Evolutionary conservation across 2,329 filamentous ascomycete genomes (phyloP), one percentile per base, ranked within the genome.

Genomic region (Grosmannia penicillata): DNA sequence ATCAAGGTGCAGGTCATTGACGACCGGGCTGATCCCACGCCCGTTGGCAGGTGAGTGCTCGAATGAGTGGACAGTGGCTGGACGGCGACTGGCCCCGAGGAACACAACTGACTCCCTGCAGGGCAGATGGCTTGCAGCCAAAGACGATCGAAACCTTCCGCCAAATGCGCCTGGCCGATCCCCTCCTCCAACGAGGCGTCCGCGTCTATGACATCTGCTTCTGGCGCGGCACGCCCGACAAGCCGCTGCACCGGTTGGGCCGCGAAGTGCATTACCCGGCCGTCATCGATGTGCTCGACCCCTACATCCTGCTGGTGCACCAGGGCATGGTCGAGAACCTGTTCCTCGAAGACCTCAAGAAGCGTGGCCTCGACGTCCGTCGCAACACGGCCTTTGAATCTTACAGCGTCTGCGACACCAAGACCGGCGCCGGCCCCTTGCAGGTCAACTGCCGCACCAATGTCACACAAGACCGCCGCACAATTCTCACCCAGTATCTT

Each of bases 131-230:
- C 29, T 61, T 85, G 37, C 80, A 85, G 50, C 80, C 80, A 32
- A 85, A 85, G 58, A 80, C 78, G 1, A 82, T 86, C 49, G 80
- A 85, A 59, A 85, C 80, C 0, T 70, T 84, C 48, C 70, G 73
- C 44, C 79, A 83, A 57, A 74, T 85, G 63, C 66, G 78, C 25
- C 58, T 84, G n/a, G 76, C 73, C n/a, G 78, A 83, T 45, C 62
- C 70, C 2, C 56, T 85, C 23, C 56, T 85, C 30, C 70, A 72
- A 45, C 70, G 75, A 48, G 79, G 76, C 23, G 78, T 78, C 36
- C 72, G 71, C 33, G 72, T 85, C 32, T 82, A 79, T 55, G 80
- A 85, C 50, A 84, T 85, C 43, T 68, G 74, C 31, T 83, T 83
- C 53, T 85, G 80, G 78, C 71, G 73, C 28, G 65, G 71, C 40